Base-by-base conservation (phyloP, 768 basidiomycete species). In the Gymnopilus dilepis region DNA sequence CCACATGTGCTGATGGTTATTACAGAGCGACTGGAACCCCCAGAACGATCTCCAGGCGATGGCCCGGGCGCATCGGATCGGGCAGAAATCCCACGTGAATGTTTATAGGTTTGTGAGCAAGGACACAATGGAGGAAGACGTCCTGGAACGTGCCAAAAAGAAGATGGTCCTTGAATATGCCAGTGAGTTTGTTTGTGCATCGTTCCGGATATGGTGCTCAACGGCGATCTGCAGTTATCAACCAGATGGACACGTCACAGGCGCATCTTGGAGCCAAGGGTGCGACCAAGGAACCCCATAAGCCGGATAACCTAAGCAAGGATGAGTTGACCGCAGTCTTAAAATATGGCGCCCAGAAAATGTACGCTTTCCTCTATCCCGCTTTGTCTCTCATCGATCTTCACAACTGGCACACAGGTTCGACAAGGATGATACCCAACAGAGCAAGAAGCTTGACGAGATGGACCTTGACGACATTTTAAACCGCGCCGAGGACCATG, bases 81-180 rank as follows among this genome's bases (percentile, higher is more conserved):
- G 97, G 3, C 97, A 99, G 75, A 98, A 99, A 79, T 92, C 91
- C 37, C 97, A 99, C 77, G 97, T 99, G 69, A 98, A 89, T 72
- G 97, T 99, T 50, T 99, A 99, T 75, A 91, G 97, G 26, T 95
- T 99, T 73, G 95, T 99, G 70, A 96, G 94, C 72, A 99, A 99
- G 78, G 97, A 98, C 70, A 99, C 97, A 19, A 97, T 99, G 88
- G 97, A 99, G 77, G 97, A 99, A 78, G 97, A 99, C 70, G 92
- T 99, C 19, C 85, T 99, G 47, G 97, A 99, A 78, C 86, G 97
- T 54, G 97, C 97, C 11, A 96, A 96, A 84, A 94, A 95, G 82
- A 99, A 99, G 82, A 99, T 99, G 97, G 95, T 99, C 43, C 81
- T 99, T 64, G 97, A 99, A 76, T 97, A 99, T 81, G 97, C 97